Percentiles rank a stretch among this genome's conserved stretches.
Evolutionary conservation across 2,329 filamentous ascomycete genomes (phyloP).

Genomic region (Plectosphaerella cucumerina): DNA sequence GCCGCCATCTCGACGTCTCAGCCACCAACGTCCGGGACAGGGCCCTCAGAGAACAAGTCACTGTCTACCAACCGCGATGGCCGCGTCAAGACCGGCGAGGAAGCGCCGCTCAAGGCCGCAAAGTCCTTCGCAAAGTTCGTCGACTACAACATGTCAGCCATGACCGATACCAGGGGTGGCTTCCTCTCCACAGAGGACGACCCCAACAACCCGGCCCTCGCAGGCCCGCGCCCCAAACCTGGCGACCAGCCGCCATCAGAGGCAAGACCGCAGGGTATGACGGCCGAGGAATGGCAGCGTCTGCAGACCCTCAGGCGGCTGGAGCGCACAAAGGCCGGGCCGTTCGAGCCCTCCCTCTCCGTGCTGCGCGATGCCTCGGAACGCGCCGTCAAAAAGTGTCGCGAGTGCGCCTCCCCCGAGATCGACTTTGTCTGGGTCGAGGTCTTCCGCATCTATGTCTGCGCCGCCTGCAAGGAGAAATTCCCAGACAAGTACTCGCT

Average conservation of each 20-base stretch:
- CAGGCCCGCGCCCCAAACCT: conserved; percentile 32
- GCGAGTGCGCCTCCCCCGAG: conserved; percentile 78
- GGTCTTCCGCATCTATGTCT: conserved; percentile 71
- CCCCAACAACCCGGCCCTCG: conserved; percentile 75
- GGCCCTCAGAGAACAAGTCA: conserved; percentile 23
- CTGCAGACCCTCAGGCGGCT: conserved; percentile 71
- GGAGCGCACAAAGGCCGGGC: conserved; percentile 69
- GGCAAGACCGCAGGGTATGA: conserved; percentile 80
- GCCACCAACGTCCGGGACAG: not conserved
- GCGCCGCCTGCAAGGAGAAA: conserved; percentile 82
- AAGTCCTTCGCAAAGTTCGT: conserved; percentile 91
- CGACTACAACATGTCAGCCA: conserved; percentile 96
- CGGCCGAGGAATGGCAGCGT: conserved; percentile 84
- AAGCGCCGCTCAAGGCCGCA: conserved; percentile 60
- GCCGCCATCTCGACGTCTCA: conserved; percentile 49
- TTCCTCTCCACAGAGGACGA: conserved; percentile 91
- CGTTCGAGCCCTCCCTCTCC: conserved; percentile 86
- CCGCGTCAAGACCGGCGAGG: conserved; percentile 42
- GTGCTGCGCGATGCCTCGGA: conserved; percentile 61
- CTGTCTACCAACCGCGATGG: conserved; percentile 67
- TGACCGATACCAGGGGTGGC: conserved; percentile 96
- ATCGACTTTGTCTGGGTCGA: conserved; percentile 97
- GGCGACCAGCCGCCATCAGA: conserved; percentile 22
- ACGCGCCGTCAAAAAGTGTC: conserved; percentile 67
- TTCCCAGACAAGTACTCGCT: conserved; percentile 89